Evolutionary conservation across 805 yeast species (phyloP), one percentile per base, ranked within the genome.

Genomic region (Zygosaccharomyces gambellarensis): DNA sequence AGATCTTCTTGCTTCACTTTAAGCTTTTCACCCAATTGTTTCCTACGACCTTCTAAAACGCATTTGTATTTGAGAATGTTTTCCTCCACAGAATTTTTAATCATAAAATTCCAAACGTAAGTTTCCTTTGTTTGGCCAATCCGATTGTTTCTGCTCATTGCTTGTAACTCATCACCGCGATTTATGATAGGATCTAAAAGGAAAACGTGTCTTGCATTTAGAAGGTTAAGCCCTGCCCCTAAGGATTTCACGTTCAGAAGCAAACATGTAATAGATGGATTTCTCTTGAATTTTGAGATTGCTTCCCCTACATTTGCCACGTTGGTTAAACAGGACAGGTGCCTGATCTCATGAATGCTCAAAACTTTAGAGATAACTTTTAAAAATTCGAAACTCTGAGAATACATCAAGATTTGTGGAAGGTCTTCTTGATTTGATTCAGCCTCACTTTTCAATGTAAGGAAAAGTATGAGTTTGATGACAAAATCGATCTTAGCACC

Each of bases 101-200:
- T 85, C 22, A 86, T 82, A 70, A 92, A 90, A 79, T 86, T 84
- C 97, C 98, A 94, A 1, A 92, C 95, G 1, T 83, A 85, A 0
- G 99, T 94, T 12, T 79, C 81, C 39, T 76, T 72, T 2, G 75
- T 77, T 66, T 94, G 99, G 0, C 99, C 99, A 62, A 92, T 90
- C 54, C 99, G 72, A 63, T 92, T 96, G 39, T 94, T 82, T 54
- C 99, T 77, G 44, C 95, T 87, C 47, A 90, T 85, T 0, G 98
- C 97, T 64, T 92, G 99, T 12, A 88, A 64, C 58, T 94, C 98
- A 43, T 90, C 73, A 2, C 96, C 85, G 0, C 90, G 81, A 60
- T 90, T 90, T 12, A 94, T 84, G 49, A 94, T 73, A 1, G 99
- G 98, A 68, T 94, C 99, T 65, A 97, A 87, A 4, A 94, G 65